Conservation (phyloP, 2,329 filamentous ascomycete genomes). For the Aureobasidium sp. region DNA sequence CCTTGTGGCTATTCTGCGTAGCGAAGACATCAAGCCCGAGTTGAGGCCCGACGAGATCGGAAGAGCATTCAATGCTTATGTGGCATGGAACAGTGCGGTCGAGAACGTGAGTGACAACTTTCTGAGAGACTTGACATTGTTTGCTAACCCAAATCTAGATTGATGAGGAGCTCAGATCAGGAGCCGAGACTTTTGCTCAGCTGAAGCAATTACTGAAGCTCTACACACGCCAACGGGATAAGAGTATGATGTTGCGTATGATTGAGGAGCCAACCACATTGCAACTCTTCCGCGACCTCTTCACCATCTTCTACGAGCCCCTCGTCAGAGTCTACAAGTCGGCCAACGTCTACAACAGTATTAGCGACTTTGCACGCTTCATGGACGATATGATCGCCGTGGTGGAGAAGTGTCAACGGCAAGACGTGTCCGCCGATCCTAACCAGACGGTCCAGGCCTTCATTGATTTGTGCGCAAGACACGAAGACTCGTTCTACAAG, state of each 20-base stretch:
- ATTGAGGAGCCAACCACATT: constrained; percentile 96
- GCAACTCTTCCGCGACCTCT: constrained; percentile 90
- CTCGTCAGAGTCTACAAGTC: constrained; percentile 97
- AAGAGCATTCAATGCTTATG: constrained; percentile 85
- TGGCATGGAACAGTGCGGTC: constrained; percentile 90
- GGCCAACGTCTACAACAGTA: constrained; percentile 93
- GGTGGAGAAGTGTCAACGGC: constrained; percentile 56
- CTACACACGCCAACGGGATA: constrained; percentile 82
- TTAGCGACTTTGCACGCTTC: constrained; percentile 91
- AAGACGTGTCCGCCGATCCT: constrained; percentile 85
- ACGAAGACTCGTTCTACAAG: constrained; percentile 97
- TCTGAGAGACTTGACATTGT: background rate
- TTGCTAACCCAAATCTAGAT: constrained; percentile 31
- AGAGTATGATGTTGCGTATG: constrained; percentile 91
- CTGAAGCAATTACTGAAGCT: constrained; percentile 92
- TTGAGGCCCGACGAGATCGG: constrained; percentile 68
- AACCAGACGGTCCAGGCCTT: constrained; percentile 98
- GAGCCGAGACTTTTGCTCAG: constrained; percentile 85
- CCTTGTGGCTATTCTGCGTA: constrained; percentile 74
- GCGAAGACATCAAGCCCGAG: constrained; percentile 63
- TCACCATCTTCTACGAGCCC: constrained; percentile 98
- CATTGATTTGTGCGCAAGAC: constrained; percentile 89
- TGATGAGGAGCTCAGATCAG: constrained; percentile 79
- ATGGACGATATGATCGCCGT: constrained; percentile 87
- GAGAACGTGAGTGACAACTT: constrained; percentile 51